phyloP scores from a whole-genome alignment of 148 eudicot species.

The Vaccinium corymbosum region DNA sequence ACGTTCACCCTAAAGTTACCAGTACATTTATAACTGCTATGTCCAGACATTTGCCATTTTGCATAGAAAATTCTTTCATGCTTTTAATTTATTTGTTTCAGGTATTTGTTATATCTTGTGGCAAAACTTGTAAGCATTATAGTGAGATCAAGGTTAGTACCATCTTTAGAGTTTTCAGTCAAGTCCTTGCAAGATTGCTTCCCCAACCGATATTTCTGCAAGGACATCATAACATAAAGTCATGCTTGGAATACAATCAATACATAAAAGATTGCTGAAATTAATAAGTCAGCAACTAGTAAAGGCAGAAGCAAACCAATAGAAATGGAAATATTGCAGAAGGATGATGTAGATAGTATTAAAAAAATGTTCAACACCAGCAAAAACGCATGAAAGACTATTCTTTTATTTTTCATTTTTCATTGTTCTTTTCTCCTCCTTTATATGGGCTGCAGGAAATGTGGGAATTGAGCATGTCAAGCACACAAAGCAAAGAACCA shows the following conservation, averaged over 20 bases:
- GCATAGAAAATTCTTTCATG: neutral
- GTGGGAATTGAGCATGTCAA: neutral
- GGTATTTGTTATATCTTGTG: neutral
- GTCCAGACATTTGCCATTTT: neutral
- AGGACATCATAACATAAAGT: neutral
- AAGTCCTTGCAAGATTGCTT: slow-evolving; percentile 42
- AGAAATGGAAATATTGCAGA: neutral
- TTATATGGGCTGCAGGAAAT: neutral
- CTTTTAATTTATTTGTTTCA: neutral
- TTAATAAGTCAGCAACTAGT: neutral
- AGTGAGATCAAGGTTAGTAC: slow-evolving; percentile 17
- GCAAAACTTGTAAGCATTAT: neutral
- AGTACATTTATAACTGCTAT: neutral
- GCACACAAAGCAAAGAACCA: neutral
- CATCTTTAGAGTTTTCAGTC: slow-evolving; percentile 37
- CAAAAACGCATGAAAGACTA: neutral
- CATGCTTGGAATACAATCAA: slow-evolving; percentile 4
- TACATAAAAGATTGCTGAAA: neutral
- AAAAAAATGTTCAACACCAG: neutral
- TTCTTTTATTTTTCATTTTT: neutral
- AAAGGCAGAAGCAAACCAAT: neutral
- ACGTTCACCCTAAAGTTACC: neutral
- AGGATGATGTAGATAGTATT: neutral
- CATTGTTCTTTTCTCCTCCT: neutral
- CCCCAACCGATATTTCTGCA: slow-evolving; percentile 51